phyloP scores from a whole-genome alignment of 176 grass and related monocot genomes.

The Oryza coarctata region DNA sequence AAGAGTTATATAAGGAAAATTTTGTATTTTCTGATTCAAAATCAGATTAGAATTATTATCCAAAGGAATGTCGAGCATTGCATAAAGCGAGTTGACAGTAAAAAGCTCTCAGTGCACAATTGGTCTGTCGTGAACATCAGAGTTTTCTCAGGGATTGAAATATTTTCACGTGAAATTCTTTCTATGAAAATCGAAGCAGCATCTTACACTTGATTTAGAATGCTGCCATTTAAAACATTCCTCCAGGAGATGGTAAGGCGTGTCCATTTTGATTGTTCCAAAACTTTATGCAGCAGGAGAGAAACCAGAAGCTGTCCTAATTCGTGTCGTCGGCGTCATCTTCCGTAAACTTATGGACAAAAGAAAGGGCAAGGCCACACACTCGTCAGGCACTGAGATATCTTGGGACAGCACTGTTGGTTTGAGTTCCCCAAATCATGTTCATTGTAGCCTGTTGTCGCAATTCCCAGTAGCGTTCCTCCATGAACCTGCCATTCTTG shows the following conservation, averaged over 20 bases:
- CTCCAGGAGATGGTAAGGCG: background rate
- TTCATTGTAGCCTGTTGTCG: constrained; percentile 15
- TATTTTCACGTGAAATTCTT: background rate
- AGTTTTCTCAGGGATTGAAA: background rate
- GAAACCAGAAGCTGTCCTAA: background rate
- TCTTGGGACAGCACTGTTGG: background rate
- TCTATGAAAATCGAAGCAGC: background rate
- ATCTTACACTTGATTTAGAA: background rate
- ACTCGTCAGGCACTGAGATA: constrained; percentile 27
- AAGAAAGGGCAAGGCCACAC: background rate
- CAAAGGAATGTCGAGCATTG: too few species aligned
- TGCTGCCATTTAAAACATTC: background rate
- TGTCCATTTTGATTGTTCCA: background rate
- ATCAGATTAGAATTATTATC: too few species aligned
- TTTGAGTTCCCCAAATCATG: constrained; percentile 35
- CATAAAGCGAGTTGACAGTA: too few species aligned
- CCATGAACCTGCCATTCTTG: constrained; percentile 55
- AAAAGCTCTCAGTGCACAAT: too few species aligned
- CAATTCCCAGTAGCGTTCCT: constrained; percentile 26
- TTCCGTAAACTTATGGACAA: constrained; percentile 14
- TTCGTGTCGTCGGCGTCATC: background rate
- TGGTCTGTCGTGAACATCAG: background rate
- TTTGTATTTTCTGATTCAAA: too few species aligned
- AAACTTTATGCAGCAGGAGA: background rate
- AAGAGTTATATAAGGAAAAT: too few species aligned